Base-by-base conservation (phyloP, 2,329 filamentous ascomycete species). In the Incumbomyces delicatus region DNA sequence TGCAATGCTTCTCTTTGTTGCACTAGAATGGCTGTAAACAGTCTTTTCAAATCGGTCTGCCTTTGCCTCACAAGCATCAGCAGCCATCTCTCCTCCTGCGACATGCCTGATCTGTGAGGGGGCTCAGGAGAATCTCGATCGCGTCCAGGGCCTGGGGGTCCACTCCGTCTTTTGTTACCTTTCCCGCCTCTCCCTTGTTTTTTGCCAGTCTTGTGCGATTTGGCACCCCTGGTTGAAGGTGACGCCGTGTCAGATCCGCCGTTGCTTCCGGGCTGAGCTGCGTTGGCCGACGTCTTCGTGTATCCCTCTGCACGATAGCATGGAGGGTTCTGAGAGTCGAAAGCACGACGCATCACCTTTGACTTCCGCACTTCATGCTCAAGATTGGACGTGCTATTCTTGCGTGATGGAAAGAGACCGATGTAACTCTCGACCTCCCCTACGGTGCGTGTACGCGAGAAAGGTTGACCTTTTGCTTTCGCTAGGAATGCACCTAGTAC, bases 1-100 rank as follows among this genome's bases (percentile, higher is more conserved):
- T 60, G 60, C 39, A 71, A 56, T 11, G 68, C 63, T 27, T 68
- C 52, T 41, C 62, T 57, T 48, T 71, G 68, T 4, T 63, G 65
- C 17, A 61, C 57, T 20, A 64, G 67, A 11, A 71, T 61, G 41
- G 60, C 62, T 48, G 63, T 66, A 51, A 67, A 71, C 7, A 64
- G 60, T 22, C 61, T 60, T 36, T 66, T 65, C 32, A 71, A 49
- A 49, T 70, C 66, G 13, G 63, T 62, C 54, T 70, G 66, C 8
- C 68, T 63, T 35, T 65, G 59, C 45, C 64, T 63, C 18, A 69
- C 60, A 31, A 50, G 51, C 17, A 48, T 47, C 17, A 58, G 51
- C 17, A 48, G 41, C n/a, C 45, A 49, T 29, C 53, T 48, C 14
- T 57, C 53, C 14, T 53, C 50, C 39, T 51, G 50, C 2, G 54